phyloP scores from a whole-genome alignment of 1,139 yeast species.

The Hansenula sp. region DNA sequence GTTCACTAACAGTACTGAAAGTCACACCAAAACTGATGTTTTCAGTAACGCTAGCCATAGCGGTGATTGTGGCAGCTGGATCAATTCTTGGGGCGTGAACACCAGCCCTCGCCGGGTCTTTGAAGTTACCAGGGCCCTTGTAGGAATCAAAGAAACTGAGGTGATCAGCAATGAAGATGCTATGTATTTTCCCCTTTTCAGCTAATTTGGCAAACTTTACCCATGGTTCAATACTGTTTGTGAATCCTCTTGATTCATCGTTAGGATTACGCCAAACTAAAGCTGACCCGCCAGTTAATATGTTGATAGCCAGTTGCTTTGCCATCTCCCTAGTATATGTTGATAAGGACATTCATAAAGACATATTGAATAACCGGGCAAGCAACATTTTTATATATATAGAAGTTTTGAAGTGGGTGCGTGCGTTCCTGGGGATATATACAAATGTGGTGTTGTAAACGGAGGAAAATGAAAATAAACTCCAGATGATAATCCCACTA shows the following conservation, averaged over 20 bases:
- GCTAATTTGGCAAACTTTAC: conserved; percentile 32
- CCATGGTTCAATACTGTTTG: conserved; percentile 35
- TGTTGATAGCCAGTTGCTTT: neutral
- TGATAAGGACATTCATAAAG: too few relatives aligned
- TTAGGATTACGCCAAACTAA: conserved; percentile 36
- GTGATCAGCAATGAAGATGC: conserved; percentile 38
- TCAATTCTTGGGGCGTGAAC: conserved; percentile 27
- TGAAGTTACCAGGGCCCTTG: conserved; percentile 30
- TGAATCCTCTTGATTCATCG: conserved; percentile 30
- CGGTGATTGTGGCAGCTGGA: conserved; percentile 31
- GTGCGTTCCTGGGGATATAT: too few relatives aligned
- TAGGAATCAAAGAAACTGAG: conserved; percentile 34
- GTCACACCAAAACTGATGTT: conserved; percentile 35
- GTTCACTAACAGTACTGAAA: conserved; percentile 35
- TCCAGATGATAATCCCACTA: too few relatives aligned
- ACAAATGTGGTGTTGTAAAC: too few relatives aligned
- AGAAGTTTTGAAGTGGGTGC: too few relatives aligned
- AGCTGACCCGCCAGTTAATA: neutral
- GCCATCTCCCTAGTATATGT: too few relatives aligned
- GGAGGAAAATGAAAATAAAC: too few relatives aligned
- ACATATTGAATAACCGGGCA: too few relatives aligned
- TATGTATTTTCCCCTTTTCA: conserved; percentile 37
- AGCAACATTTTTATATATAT: too few relatives aligned
- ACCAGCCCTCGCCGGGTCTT: neutral
- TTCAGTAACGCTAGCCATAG: conserved; percentile 36